Base-by-base conservation (phyloP, 495 filamentous ascomycete species). In the Aspergillus baeticus region DNA sequence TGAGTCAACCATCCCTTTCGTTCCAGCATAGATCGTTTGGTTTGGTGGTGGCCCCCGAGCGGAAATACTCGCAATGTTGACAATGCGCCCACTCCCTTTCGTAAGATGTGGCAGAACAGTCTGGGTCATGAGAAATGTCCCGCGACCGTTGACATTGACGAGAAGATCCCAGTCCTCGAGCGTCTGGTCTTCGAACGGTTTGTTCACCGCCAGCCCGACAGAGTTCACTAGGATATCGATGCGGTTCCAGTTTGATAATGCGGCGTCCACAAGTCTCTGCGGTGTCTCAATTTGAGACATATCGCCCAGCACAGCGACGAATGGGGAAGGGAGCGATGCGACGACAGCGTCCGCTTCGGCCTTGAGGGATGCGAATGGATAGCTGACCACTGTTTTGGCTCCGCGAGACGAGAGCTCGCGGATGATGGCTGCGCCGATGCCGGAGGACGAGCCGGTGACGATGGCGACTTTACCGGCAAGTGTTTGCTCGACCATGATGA, bases 191-290 rank as follows among this genome's bases (percentile, higher is more conserved):
- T 73, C 69, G 4, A 76, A 52, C 1, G 69, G 69, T 10, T 67
- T 62, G 33, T 70, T 72, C 17, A 71, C 63, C 13, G 71, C 69
- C 26, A 73, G 34, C 5, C 56, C 73, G n/a, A 73, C 73, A 47
- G 70, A 72, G 54, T 77, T 75, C 33, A 75, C 54, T 6, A 75
- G 29, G 43, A 73, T 73, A 45, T 73, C 68, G 10, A 75, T 37
- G 34, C 61, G 47, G 10, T 50, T 58, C 60, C 61, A 68, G 47
- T 62, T 33, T 1, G 50, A 31, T 1, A 63, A 15, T 21, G 66
- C 59, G 1, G 63, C 55, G 13, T 66, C 54, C 14, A 66, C 63
- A 5, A 68, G 48, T 17, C 50, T 58, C 36, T 62, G 53, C 17
- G 56, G 58, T 1, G 53, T 46, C 1, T 42, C 41, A 6, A 57